A percentile compares a stretch with the other conserved stretches of the same genome.
These are phyloP conservation scores for Cylindrodendrum hubeiense DNA, from an alignment of 2,329 filamentous ascomycete species.

Conservation along the genomic window DNA sequence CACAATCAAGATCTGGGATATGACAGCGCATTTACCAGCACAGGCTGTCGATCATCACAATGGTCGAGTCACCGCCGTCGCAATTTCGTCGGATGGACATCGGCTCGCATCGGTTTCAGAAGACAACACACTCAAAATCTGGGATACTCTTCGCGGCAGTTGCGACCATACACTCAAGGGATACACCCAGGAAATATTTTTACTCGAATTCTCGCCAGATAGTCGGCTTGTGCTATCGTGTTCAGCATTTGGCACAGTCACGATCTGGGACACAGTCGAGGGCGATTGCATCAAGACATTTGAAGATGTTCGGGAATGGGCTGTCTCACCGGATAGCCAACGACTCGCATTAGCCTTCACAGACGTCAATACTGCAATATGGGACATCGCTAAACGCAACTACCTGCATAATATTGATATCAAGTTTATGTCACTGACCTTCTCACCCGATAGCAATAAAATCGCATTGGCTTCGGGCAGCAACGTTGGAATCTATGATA, in stretches of 20 bases:
- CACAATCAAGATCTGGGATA: not conserved
- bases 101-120: not conserved
- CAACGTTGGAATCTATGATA: no score
- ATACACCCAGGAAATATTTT: not conserved
- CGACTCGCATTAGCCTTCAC: not conserved
- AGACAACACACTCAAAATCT: not conserved
- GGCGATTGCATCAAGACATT: not conserved
- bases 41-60: no score
- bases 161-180: not conserved
- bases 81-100: not conserved
- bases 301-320: not conserved
- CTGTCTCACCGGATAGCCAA: not conserved
- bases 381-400: not conserved
- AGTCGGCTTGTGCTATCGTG: not conserved
- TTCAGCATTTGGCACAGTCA: not conserved
- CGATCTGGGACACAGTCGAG: not conserved
- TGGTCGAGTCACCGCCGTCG: fast-evolving
- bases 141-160: not conserved
- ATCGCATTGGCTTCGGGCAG: not conserved
- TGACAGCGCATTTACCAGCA: not conserved
- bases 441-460: not conserved
- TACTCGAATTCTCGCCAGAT: not conserved
- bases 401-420: not conserved
- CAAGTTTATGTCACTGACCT: not conserved
- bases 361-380: not conserved